Evolutionary conservation across 345 rosid species (phyloP).

Genomic region (Citrus australasica): DNA sequence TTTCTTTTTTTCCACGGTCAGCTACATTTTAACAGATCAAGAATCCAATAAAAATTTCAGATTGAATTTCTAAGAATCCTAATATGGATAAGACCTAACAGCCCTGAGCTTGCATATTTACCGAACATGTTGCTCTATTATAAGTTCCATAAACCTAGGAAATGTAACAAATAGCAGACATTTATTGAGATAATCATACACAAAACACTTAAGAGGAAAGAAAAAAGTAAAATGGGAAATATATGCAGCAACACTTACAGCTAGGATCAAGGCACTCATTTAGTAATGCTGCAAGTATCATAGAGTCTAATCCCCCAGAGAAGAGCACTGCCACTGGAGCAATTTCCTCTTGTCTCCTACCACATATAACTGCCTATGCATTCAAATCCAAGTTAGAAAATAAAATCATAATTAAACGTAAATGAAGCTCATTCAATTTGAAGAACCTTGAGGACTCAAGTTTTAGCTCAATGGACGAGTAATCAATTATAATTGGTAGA

Average conservation of each 20-base stretch:
- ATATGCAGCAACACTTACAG: constrained; percentile 39
- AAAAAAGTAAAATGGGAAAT: neutral
- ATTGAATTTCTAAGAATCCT: neutral
- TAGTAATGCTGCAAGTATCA: constrained; percentile 87
- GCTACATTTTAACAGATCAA: neutral
- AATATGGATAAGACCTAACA: neutral
- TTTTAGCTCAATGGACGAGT: neutral
- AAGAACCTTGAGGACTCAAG: neutral
- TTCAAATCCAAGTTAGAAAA: constrained; percentile 11
- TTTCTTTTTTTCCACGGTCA: neutral
- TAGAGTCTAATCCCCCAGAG: constrained; percentile 96
- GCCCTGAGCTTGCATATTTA: neutral
- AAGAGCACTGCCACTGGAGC: constrained; percentile 85
- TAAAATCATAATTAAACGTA: neutral
- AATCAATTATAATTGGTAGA: neutral
- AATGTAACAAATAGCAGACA: neutral
- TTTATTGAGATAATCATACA: neutral
- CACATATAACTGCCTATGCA: constrained; percentile 38
- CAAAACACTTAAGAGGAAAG: neutral
- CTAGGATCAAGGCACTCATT: constrained; percentile 69
- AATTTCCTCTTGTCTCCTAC: constrained; percentile 28
- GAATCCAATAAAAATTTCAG: neutral
- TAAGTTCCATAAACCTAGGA: neutral
- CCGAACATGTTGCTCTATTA: neutral
- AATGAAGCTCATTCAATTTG: neutral